phyloP scores from a whole-genome alignment of 1,284 basidiomycete species.

The Rhodotorula mucilaginosa region DNA sequence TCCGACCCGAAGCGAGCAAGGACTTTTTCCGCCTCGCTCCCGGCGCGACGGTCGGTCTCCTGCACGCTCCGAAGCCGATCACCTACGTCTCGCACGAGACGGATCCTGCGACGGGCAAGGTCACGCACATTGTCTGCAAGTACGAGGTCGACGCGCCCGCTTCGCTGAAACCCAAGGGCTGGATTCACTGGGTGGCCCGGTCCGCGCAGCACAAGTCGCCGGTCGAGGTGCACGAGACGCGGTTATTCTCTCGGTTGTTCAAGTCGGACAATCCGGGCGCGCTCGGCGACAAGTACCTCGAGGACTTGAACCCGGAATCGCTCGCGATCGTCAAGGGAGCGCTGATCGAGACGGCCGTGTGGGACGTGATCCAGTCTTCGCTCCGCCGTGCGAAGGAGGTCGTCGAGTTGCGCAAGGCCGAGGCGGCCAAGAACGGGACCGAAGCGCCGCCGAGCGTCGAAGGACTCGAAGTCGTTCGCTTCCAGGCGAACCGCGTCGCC shows the following conservation, averaged over 20 bases:
- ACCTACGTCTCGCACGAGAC: constrained; percentile 86
- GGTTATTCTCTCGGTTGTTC: constrained; percentile 91
- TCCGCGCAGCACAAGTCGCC: constrained; percentile 75
- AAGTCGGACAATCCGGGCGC: constrained; percentile 86
- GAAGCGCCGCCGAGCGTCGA: constrained; percentile 70
- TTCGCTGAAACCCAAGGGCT: constrained; percentile 79
- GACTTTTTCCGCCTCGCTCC: constrained; percentile 98
- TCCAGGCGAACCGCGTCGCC: constrained; percentile 93
- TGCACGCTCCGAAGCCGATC: constrained; percentile 91
- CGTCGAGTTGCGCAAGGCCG: constrained; percentile 57
- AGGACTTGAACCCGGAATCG: constrained; percentile 74
- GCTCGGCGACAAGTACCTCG: constrained; percentile 59
- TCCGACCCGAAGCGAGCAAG: constrained; percentile 73
- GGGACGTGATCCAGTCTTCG: constrained; percentile 70
- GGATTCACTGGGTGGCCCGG: constrained; percentile 96
- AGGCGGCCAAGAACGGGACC: constrained; percentile 59
- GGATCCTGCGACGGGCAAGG: constrained; percentile 66
- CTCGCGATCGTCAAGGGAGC: constrained; percentile 75
- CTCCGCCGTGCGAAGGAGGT: constrained; percentile 67
- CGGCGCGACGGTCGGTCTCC: constrained; percentile 93
- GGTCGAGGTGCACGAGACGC: constrained; percentile 80
- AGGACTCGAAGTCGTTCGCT: constrained; percentile 89
- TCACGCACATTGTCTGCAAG: constrained; percentile 74
- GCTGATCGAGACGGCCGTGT: constrained; percentile 86
- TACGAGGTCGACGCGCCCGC: constrained; percentile 61